Conservation (phyloP, 2,329 filamentous ascomycete genomes). For the Cercospora canescens region DNA sequence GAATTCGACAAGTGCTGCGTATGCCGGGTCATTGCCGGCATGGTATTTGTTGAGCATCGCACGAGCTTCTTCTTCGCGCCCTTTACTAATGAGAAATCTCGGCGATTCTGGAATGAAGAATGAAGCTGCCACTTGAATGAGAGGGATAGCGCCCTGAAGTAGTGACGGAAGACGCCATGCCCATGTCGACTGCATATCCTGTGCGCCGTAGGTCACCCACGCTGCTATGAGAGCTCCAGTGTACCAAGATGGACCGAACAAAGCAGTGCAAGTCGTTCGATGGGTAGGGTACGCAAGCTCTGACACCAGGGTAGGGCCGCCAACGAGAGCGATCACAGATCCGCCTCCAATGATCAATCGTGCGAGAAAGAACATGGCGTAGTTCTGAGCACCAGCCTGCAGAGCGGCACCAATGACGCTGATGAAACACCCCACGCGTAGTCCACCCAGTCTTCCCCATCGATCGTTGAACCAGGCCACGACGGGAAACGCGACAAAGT, state of each 20-base stretch:
- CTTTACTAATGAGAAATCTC: slow-evolving; percentile 48
- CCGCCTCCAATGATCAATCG: slow-evolving; percentile 54
- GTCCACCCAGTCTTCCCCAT: slow-evolving; percentile 47
- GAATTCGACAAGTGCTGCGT: slow-evolving; percentile 40
- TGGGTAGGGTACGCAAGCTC: slow-evolving; percentile 51
- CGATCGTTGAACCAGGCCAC: slow-evolving; percentile 40
- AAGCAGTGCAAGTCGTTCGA: slow-evolving; percentile 47
- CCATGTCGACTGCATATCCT: slow-evolving; percentile 46
- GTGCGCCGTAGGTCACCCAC: slow-evolving; percentile 48
- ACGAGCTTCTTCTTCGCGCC: slow-evolving; percentile 44
- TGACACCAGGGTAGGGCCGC: slow-evolving; percentile 50
- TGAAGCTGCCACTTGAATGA: slow-evolving; percentile 45
- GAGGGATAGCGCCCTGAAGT: slow-evolving; percentile 44
- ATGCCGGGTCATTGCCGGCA: slow-evolving; percentile 44
- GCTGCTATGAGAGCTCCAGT: slow-evolving; percentile 48
- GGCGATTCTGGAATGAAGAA: slow-evolving; percentile 52
- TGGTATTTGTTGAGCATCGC: slow-evolving; percentile 46
- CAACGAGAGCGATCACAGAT: slow-evolving; percentile 43
- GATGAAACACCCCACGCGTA: slow-evolving; percentile 41
- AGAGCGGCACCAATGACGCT: slow-evolving; percentile 49
- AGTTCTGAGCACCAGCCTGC: slow-evolving; percentile 52
- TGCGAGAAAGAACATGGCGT: slow-evolving; percentile 36
- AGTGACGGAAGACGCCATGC: slow-evolving; percentile 49
- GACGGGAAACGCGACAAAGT: background rate
- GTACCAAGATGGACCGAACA: slow-evolving; percentile 43